Conservation (phyloP, 495 filamentous ascomycete genomes). For the Penicillium goetzii region DNA sequence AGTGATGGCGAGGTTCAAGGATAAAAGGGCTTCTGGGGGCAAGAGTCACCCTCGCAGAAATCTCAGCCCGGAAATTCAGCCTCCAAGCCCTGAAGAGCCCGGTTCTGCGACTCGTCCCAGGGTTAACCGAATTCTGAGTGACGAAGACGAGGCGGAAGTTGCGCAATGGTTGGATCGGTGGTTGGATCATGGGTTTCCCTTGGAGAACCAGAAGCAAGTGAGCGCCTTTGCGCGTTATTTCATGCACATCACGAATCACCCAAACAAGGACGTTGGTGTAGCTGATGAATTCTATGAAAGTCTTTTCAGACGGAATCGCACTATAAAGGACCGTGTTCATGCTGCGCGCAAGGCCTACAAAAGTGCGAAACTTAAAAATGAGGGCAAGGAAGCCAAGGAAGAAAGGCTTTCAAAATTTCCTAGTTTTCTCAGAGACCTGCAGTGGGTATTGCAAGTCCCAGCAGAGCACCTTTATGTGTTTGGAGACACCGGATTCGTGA, state of each 20-base stretch:
- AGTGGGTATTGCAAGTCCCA: background rate
- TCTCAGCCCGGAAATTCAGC: background rate
- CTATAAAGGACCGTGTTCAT: background rate
- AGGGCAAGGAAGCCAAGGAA: background rate
- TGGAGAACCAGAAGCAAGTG: constrained; percentile 4
- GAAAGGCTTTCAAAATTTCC: background rate
- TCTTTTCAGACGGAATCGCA: background rate
- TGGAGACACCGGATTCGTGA: background rate
- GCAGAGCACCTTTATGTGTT: background rate
- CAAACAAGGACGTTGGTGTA: background rate
- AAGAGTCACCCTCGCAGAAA: background rate
- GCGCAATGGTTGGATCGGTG: background rate
- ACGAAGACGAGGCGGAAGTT: background rate
- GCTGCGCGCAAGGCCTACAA: background rate
- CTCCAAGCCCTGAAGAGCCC: background rate
- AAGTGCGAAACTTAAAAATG: background rate
- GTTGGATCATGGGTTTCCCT: background rate
- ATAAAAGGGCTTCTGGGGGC: background rate
- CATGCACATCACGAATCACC: background rate
- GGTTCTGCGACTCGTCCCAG: background rate
- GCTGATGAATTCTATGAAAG: background rate
- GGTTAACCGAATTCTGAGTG: background rate
- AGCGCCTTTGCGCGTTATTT: background rate
- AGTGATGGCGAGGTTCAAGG: background rate
- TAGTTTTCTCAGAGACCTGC: background rate